A percentile compares a stretch with the other conserved stretches of the same genome.
phyloP scores from a whole-genome alignment of 495 filamentous ascomycete species.

The Xylaria venustula region DNA sequence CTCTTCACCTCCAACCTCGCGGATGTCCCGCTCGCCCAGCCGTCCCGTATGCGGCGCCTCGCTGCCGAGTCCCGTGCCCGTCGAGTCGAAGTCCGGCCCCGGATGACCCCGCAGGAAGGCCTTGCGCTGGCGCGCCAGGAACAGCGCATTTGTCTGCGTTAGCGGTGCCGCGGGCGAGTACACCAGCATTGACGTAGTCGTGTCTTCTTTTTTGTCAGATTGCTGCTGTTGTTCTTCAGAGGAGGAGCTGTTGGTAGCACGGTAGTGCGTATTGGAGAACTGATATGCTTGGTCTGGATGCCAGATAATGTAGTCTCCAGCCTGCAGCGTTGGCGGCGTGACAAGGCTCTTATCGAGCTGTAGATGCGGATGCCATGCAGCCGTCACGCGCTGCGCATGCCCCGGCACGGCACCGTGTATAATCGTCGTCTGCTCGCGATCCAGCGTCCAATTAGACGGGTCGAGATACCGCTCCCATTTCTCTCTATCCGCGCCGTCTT shows the following conservation, averaged over 20 bases:
- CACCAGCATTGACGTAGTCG: conserved; percentile 52
- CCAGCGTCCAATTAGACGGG: conserved; percentile 56
- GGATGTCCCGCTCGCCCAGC: conserved; percentile 45
- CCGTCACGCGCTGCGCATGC: conserved; percentile 75
- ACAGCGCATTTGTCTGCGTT: conserved; percentile 73
- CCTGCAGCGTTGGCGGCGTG: conserved; percentile 70
- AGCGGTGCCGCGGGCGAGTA: conserved; percentile 85
- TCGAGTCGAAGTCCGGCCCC: conserved; percentile 67
- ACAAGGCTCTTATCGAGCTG: conserved; percentile 72
- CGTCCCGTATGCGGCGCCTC: conserved; percentile 46
- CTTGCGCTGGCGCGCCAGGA: conserved; percentile 74
- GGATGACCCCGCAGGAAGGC: conserved; percentile 64
- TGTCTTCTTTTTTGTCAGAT: neutral
- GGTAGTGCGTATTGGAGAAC: conserved; percentile 45
- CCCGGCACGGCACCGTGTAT: conserved; percentile 82
- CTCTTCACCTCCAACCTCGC: conserved; percentile 44
- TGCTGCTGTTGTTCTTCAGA: neutral
- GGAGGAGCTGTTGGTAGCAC: conserved; percentile 22
- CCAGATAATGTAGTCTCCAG: conserved; percentile 90
- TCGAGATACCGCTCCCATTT: conserved; percentile 51
- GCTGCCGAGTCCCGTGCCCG: conserved; percentile 45
- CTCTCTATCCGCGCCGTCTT: conserved; percentile 31
- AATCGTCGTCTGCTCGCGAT: conserved; percentile 48
- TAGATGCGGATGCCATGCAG: conserved; percentile 76
- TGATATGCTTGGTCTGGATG: conserved; percentile 70